phyloP scores from a whole-genome alignment of 257 asterid genomes.

The Orobanche coerulescens region DNA sequence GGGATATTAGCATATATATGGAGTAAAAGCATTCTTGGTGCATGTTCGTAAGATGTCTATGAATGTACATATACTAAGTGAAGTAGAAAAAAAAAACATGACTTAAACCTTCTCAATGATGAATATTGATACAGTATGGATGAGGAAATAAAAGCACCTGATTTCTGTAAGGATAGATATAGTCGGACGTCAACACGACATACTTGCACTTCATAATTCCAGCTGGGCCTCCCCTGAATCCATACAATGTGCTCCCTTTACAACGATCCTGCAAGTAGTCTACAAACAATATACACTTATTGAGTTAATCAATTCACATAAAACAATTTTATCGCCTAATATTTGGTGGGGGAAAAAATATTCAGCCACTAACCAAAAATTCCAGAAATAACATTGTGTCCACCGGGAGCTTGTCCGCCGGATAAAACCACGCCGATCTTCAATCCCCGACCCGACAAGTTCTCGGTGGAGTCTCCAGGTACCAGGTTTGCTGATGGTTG shows the following conservation, averaged over 20 bases:
- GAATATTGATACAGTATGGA: neutral
- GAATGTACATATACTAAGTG: neutral
- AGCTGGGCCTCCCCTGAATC: conserved; percentile 98
- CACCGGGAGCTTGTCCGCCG: conserved; percentile 99
- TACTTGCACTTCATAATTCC: conserved; percentile 94
- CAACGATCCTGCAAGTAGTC: conserved; percentile 88
- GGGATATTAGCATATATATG: neutral
- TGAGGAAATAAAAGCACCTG: conserved; percentile 42
- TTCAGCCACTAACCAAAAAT: conserved; percentile 54
- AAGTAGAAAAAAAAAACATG: neutral
- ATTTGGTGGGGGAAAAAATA: neutral
- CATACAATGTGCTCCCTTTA: conserved; percentile 87
- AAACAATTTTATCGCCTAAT: neutral
- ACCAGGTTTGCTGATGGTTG: conserved; percentile 85
- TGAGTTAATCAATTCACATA: neutral
- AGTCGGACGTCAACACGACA: conserved; percentile 65
- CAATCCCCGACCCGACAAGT: conserved; percentile 30
- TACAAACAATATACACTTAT: conserved; percentile 24
- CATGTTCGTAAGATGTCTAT: neutral
- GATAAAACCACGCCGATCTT: conserved; percentile 92
- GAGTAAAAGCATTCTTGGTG: neutral
- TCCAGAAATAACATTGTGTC: conserved; percentile 97
- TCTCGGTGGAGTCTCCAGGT: conserved; percentile 49
- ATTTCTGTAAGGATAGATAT: conserved; percentile 86
- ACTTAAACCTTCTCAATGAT: neutral